phyloP scores from a whole-genome alignment of 1,139 yeast species.

The Protomyces arabidopsidicola region DNA sequence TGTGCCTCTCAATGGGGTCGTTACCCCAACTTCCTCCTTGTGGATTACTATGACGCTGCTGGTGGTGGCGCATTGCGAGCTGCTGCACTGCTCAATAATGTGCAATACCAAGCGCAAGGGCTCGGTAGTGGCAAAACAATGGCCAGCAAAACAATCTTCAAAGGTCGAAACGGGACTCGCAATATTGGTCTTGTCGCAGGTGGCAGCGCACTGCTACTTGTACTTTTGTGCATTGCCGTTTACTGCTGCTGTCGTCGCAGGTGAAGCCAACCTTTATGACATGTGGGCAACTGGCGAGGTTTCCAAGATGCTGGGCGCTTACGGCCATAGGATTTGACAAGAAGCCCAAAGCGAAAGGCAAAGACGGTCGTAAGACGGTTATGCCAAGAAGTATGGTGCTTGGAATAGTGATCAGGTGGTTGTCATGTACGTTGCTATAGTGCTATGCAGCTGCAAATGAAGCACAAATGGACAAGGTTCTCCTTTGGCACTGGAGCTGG shows the following conservation, averaged over 20 bases:
- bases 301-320: too few species aligned
- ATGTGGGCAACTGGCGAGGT: too few species aligned
- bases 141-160: constrained; percentile 11
- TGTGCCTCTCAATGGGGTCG: constrained; percentile 2
- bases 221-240: constrained; percentile 6
- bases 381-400: too few species aligned
- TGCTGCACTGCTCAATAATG: constrained; percentile 11
- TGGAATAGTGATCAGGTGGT: too few species aligned
- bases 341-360: too few species aligned
- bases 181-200: constrained; percentile 17
- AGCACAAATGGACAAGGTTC: too few species aligned
- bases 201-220: constrained; percentile 4
- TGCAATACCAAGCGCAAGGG: not conserved
- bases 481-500: too few species aligned
- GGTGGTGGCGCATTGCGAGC: constrained; percentile 17
- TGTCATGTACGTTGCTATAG: too few species aligned
- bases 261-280: too few species aligned
- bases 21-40: constrained; percentile 18
- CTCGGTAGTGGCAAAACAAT: constrained; percentile 7
- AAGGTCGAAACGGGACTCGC: constrained; percentile 19
- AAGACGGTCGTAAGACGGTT: too few species aligned
- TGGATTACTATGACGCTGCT: constrained; percentile 11
- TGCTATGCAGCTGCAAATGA: too few species aligned
- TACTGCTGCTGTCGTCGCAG: constrained; percentile 7
- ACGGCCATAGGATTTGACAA: too few species aligned